phyloP scores from a whole-genome alignment of 768 basidiomycete genomes.

The Russula sp. region DNA sequence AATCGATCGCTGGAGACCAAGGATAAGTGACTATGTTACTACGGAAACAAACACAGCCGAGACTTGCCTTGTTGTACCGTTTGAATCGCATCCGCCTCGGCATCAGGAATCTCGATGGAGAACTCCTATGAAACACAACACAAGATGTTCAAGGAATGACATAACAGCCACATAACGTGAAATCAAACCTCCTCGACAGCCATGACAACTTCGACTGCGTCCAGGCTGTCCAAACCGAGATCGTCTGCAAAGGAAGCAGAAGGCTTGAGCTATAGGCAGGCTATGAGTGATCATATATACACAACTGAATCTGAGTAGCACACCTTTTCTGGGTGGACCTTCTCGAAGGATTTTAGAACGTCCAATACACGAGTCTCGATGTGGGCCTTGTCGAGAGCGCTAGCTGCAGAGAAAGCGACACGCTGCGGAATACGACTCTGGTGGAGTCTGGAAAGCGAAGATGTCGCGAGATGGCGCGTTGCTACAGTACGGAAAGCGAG shows the following conservation, averaged over 20 bases:
- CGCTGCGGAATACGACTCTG: conserved; percentile 29
- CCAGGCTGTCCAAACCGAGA: conserved; percentile 90
- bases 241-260: conserved; percentile 67
- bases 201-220: conserved; percentile 98
- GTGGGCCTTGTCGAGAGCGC: conserved; percentile 55
- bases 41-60: conserved; percentile 19
- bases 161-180: not conserved
- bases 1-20: conserved; percentile 70
- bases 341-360: conserved; percentile 83
- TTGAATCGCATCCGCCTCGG: conserved; percentile 90
- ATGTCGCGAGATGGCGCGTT: conserved; percentile 34
- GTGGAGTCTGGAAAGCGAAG: conserved; percentile 22
- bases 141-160: conserved; percentile 3
- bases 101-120: conserved; percentile 94
- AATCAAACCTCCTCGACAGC: conserved; percentile 82
- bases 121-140: conserved; percentile 63
- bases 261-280: conserved; percentile 47
- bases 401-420: conserved; percentile 58
- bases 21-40: not conserved
- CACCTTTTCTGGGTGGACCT: conserved; percentile 73
- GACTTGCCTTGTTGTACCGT: conserved; percentile 82
- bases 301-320: conserved; percentile 9
- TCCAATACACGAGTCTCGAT: conserved; percentile 74
- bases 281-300: not conserved
- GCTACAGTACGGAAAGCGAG: conserved; percentile 13